phyloP scores from a whole-genome alignment of 2,329 filamentous ascomycete species.

The Cladophialophora exuberans region DNA sequence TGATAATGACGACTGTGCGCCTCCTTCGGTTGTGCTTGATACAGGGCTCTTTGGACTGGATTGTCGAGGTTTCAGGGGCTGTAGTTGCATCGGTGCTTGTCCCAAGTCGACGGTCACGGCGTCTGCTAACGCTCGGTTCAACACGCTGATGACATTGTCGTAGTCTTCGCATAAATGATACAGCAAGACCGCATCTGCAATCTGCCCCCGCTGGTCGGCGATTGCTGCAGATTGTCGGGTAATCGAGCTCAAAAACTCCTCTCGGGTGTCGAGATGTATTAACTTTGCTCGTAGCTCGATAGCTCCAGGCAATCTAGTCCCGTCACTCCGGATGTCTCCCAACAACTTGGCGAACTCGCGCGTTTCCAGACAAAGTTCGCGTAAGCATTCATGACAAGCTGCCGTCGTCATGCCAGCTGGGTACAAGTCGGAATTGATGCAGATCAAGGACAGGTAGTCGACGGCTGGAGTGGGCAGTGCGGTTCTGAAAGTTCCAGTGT shows the following conservation, averaged over 20 bases:
- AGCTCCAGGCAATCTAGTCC: constrained; percentile 79
- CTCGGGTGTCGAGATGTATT: constrained; percentile 77
- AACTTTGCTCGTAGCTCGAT: constrained; percentile 84
- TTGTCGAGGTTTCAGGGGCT: constrained; percentile 74
- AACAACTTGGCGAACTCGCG: constrained; percentile 92
- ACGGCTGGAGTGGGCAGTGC: constrained; percentile 87
- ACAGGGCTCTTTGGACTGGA: constrained; percentile 38
- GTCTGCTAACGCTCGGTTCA: constrained; percentile 88
- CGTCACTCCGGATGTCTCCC: constrained; percentile 86
- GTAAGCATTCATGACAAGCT: constrained; percentile 88
- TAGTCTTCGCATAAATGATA: constrained; percentile 96
- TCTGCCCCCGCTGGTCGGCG: constrained; percentile 84
- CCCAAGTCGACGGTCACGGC: constrained; percentile 85
- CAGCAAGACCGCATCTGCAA: constrained; percentile 90
- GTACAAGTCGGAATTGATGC: constrained; percentile 79
- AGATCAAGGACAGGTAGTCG: constrained; percentile 90
- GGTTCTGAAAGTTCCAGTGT: constrained; percentile 93
- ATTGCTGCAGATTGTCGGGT: constrained; percentile 89
- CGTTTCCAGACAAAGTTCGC: constrained; percentile 94
- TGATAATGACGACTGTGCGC: constrained; percentile 55
- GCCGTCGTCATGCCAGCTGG: constrained; percentile 72
- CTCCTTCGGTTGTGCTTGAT: constrained; percentile 41
- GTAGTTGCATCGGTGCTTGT: constrained; percentile 74
- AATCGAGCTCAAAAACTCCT: constrained; percentile 87
- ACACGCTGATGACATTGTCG: constrained; percentile 86